Percentiles rank a stretch among this genome's conserved stretches.
Evolutionary conservation across 2,329 filamentous ascomycete genomes (phyloP).

Genomic region (Drechslerella dactyloides): DNA sequence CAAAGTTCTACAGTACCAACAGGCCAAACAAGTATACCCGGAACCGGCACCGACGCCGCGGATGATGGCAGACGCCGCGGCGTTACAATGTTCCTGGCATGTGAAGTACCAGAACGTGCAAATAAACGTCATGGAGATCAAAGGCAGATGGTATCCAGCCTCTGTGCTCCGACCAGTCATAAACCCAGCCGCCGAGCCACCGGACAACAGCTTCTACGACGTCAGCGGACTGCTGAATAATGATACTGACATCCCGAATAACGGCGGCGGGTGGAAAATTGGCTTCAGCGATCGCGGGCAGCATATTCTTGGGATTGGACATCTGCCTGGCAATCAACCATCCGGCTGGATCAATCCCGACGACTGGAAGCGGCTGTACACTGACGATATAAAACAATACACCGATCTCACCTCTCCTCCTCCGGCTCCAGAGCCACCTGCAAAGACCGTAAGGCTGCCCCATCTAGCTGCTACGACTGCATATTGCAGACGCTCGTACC

Average conservation of each 20-base stretch:
- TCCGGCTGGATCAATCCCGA: constrained; percentile 47
- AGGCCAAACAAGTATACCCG: constrained; percentile 17
- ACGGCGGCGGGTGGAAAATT: constrained; percentile 40
- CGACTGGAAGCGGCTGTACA: constrained; percentile 41
- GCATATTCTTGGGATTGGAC: constrained; percentile 46
- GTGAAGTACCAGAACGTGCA: constrained; percentile 48
- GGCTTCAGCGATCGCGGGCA: constrained; percentile 23
- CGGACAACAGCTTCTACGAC: constrained; percentile 45
- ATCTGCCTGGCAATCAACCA: constrained; percentile 36
- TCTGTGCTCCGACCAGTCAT: constrained; percentile 38
- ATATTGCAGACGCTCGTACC: background rate
- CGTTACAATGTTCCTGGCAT: constrained; percentile 37
- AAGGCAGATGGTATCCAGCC: constrained; percentile 47
- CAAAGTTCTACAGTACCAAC: constrained; percentile 33
- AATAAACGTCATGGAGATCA: constrained; percentile 47
- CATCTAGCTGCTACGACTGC: background rate
- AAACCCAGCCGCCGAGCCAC: constrained; percentile 35
- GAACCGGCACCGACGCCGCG: constrained; percentile 41
- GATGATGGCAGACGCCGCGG: constrained; percentile 40
- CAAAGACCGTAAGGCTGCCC: constrained; percentile 30
- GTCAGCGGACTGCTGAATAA: constrained; percentile 44
- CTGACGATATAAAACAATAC: constrained; percentile 34
- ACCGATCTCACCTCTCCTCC: constrained; percentile 19
- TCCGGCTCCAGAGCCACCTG: constrained; percentile 14
- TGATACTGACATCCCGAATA: constrained; percentile 44